These are phyloP conservation scores for Nothomitra cinnamomea DNA, from an alignment of 2,329 filamentous ascomycete species.

Conservation along the genomic window DNA sequence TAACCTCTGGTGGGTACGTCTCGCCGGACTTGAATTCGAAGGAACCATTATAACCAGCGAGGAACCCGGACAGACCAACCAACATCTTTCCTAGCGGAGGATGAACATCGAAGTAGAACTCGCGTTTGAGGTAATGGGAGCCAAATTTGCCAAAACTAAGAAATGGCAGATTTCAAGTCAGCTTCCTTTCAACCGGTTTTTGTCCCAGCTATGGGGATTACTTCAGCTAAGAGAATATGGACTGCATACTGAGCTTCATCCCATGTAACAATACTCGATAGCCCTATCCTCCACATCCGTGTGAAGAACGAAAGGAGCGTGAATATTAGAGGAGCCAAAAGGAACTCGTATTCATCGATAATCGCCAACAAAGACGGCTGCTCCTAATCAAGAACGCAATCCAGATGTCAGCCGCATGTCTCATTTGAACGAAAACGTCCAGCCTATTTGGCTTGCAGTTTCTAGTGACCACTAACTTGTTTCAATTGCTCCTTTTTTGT, in stretches of 20 bases:
- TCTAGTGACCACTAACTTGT: background rate
- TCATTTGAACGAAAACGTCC: slow-evolving; percentile 2
- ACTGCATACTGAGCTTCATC: slow-evolving; percentile 53
- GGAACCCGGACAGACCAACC: slow-evolving; percentile 85
- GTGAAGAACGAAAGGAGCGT: slow-evolving; percentile 48
- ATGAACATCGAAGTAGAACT: slow-evolving; percentile 98
- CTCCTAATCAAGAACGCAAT: slow-evolving; percentile 12
- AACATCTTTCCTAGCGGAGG: slow-evolving; percentile 97
- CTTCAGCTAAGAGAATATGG: background rate
- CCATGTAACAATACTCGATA: slow-evolving; percentile 58
- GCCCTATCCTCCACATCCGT: slow-evolving; percentile 48
- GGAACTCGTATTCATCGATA: slow-evolving; percentile 41
- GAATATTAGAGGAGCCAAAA: slow-evolving; percentile 46
- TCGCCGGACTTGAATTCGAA: slow-evolving; percentile 99
- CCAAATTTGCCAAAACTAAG: slow-evolving; percentile 87
- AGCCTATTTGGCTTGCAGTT: background rate
- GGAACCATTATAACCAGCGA: slow-evolving; percentile 95
- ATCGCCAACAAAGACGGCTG: slow-evolving; percentile 10
- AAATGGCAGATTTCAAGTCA: slow-evolving; percentile 12
- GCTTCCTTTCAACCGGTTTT: background rate
- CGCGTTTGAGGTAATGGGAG: slow-evolving; percentile 95
- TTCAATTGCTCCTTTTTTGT: slow-evolving; percentile 8
- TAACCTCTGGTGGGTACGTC: slow-evolving; percentile 78
- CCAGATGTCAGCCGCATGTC: background rate
- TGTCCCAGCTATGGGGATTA: background rate